Conservation (phyloP, 176 grass and related monocot genomes). For the Typha latifolia region DNA sequence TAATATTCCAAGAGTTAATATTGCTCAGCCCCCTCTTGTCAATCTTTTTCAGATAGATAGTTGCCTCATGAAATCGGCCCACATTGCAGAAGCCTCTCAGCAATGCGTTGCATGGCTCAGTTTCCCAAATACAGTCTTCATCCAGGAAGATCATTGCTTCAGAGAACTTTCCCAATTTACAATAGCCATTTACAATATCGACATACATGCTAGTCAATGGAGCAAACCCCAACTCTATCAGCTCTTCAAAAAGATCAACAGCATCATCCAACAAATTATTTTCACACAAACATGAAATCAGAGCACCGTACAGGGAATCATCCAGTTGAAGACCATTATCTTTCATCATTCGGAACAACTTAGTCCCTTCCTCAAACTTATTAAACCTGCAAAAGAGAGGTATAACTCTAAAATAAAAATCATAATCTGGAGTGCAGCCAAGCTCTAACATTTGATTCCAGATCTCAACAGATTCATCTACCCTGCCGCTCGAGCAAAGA, state of each 20-base stretch:
- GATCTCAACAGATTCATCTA: conserved; percentile 31
- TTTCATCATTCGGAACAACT: conserved; percentile 41
- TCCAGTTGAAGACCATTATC: conserved; percentile 16
- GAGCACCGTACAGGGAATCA: conserved; percentile 18
- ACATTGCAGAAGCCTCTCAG: conserved; percentile 28
- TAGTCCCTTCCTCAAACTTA: conserved; percentile 29
- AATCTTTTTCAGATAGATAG: conserved; percentile 31
- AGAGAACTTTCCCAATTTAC: conserved; percentile 26
- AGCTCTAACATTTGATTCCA: conserved; percentile 39
- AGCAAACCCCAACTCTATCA: conserved; percentile 25
- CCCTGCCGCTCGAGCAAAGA: conserved; percentile 25
- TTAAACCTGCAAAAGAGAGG: conserved; percentile 41
- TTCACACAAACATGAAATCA: conserved; percentile 37
- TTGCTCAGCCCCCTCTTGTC: conserved; percentile 18
- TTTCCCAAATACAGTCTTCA: conserved; percentile 26
- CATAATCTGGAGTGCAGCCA: conserved; percentile 20
- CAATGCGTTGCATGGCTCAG: conserved; percentile 45
- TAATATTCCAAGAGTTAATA: conserved; percentile 38
- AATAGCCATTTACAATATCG: conserved; percentile 32
- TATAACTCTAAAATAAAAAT: conserved; percentile 41
- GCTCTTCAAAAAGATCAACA: conserved; percentile 27
- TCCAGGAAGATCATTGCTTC: conserved; percentile 40
- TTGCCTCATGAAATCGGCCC: conserved; percentile 24
- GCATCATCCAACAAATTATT: conserved; percentile 33
- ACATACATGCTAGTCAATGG: conserved; percentile 21